These are phyloP conservation scores for Theileria annulata DNA, from an alignment of 169 alveolate species.

Conservation along the genomic window DNA sequence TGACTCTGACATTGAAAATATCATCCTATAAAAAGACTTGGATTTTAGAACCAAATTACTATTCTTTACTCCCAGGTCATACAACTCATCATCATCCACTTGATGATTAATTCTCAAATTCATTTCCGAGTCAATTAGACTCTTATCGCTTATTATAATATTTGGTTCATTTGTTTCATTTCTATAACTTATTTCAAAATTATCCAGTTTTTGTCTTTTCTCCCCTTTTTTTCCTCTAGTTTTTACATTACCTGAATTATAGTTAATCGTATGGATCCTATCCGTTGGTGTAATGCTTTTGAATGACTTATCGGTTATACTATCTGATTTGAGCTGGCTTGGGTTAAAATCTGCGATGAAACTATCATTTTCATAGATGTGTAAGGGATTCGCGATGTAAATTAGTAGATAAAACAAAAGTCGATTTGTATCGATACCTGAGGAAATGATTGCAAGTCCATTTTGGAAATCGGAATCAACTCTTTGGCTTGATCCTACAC, in stretches of 20 bases:
- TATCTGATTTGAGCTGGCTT: too few species aligned
- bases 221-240: neutral
- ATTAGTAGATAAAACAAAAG: slow-evolving; percentile 58
- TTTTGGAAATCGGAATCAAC: slow-evolving; percentile 17
- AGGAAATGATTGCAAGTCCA: slow-evolving; percentile 50
- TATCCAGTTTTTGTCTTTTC: neutral
- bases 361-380: slow-evolving; percentile 43
- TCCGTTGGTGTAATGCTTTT: too few species aligned
- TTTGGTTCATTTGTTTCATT: neutral
- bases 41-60: slow-evolving; percentile 42
- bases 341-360: neutral
- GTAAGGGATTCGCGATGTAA: slow-evolving; percentile 57
- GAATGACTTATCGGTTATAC: too few species aligned
- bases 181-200: neutral
- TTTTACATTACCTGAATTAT: neutral
- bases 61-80: slow-evolving; percentile 33
- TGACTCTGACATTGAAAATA: slow-evolving; percentile 35
- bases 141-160: too few species aligned
- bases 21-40: slow-evolving; percentile 13
- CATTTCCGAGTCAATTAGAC: too few species aligned
- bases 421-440: slow-evolving; percentile 49
- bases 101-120: neutral
- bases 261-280: too few species aligned
- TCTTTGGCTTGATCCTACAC: slow-evolving; percentile 11
- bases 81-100: slow-evolving; percentile 4